Conservation (phyloP, 768 basidiomycete genomes). For the Kwoniella pini region DNA sequence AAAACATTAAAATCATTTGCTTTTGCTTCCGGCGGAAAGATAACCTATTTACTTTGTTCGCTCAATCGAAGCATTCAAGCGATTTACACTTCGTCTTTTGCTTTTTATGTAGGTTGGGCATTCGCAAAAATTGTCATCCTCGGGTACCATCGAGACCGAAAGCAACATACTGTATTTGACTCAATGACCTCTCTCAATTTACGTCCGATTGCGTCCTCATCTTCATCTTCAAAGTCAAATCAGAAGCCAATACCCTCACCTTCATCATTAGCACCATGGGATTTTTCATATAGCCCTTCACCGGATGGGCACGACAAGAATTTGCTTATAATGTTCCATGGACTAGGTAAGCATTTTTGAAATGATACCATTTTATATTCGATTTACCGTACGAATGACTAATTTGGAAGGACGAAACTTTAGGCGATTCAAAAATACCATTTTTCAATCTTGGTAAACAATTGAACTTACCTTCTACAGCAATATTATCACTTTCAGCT, state of each 20-base stretch:
- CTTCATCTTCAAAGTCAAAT: neutral
- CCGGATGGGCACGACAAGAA: constrained; percentile 47
- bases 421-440: constrained; percentile 49
- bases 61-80: too few species aligned
- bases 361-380: too few species aligned
- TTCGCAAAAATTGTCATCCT: too few species aligned
- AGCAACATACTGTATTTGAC: too few species aligned
- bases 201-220: constrained; percentile 22
- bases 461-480: constrained; percentile 47
- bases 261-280: constrained; percentile 40
- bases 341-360: constrained; percentile 41
- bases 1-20: neutral
- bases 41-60: neutral
- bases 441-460: constrained; percentile 46
- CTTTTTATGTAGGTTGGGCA: too few species aligned
- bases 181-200: constrained; percentile 37
- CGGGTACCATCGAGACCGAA: too few species aligned
- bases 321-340: constrained; percentile 53
- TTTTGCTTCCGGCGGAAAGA: constrained; percentile 5
- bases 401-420: neutral
- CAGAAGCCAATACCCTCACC: constrained; percentile 34
- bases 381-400: too few species aligned
- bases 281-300: constrained; percentile 39
- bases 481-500: constrained; percentile 45
- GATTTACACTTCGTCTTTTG: too few species aligned